phyloP scores from a whole-genome alignment of 257 asterid species.

The Jacaranda mimosifolia region DNA sequence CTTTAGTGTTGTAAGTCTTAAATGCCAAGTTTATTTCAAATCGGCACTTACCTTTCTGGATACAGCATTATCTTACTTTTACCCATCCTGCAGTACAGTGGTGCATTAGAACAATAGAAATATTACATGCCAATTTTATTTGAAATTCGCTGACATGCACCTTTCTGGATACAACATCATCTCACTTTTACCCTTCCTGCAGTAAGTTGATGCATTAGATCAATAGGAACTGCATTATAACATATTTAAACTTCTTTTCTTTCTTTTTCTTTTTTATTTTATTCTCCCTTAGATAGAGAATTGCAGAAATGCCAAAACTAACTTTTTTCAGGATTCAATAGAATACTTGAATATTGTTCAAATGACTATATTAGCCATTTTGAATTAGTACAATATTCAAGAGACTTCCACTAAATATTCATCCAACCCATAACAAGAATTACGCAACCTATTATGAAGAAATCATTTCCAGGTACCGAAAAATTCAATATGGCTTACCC shows the following conservation, averaged over 20 bases:
- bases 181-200: slow-evolving; percentile 44
- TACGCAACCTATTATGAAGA: slow-evolving; percentile 1
- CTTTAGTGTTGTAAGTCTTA: slow-evolving; percentile 13
- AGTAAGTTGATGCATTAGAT: slow-evolving; percentile 31
- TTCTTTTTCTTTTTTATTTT: neutral
- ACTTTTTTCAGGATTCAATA: slow-evolving; percentile 4
- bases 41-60: slow-evolving; percentile 36
- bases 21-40: slow-evolving; percentile 21
- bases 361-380: neutral
- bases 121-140: neutral
- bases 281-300: slow-evolving; percentile 13
- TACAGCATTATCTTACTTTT: slow-evolving; percentile 29
- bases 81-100: slow-evolving; percentile 36
- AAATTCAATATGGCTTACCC: slow-evolving; percentile 55
- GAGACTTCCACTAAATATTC: slow-evolving; percentile 4
- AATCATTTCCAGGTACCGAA: neutral
- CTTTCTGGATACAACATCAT: slow-evolving; percentile 36
- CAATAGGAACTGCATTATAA: slow-evolving; percentile 26
- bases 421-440: slow-evolving; percentile 10
- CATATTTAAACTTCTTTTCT: neutral
- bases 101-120: slow-evolving; percentile 28
- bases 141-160: slow-evolving; percentile 28
- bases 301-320: slow-evolving; percentile 20
- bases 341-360: slow-evolving; percentile 23
- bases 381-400: neutral